These are phyloP conservation scores for Arthrobotrys sinensis DNA, from an alignment of 2,329 filamentous ascomycete genomes.

Conservation along the genomic window DNA sequence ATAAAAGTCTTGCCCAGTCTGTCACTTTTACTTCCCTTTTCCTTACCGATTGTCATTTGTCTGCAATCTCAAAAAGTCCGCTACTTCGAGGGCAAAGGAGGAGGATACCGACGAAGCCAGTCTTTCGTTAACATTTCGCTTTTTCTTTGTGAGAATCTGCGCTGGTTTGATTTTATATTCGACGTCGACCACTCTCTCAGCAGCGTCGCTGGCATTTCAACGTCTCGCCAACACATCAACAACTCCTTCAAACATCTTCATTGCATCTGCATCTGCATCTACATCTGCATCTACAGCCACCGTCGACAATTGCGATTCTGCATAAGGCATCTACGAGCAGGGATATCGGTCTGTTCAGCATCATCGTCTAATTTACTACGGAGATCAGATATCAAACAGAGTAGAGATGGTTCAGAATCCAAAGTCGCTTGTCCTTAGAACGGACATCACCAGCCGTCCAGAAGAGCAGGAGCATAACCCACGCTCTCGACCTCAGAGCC, in stretches of 20 bases:
- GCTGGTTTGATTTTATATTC: constrained; percentile 44
- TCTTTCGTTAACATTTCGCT: constrained; percentile 60
- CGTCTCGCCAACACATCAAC: constrained; percentile 34
- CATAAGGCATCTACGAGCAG: not conserved
- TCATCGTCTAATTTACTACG: not conserved
- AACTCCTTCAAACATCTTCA: not conserved
- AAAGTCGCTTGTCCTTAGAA: constrained; percentile 58
- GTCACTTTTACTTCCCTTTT: constrained; percentile 41
- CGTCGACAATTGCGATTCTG: constrained; percentile 2
- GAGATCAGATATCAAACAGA: constrained; percentile 14
- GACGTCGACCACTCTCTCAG: constrained; percentile 19
- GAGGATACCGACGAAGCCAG: constrained; percentile 51
- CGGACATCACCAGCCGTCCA: constrained; percentile 54
- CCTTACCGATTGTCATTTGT: constrained; percentile 48
- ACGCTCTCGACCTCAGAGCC: constrained; percentile 45
- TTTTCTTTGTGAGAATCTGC: constrained; percentile 50
- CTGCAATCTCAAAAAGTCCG: constrained; percentile 7
- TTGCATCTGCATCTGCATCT: not conserved
- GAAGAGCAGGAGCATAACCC: constrained; percentile 60
- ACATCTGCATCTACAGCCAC: not conserved
- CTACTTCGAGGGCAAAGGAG: constrained; percentile 22
- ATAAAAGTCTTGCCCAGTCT: constrained; percentile 34
- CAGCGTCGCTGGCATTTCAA: constrained; percentile 47
- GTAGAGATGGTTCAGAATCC: constrained; percentile 55
- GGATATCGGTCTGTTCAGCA: not conserved